Evolutionary conservation across 225 moss, liverwort and hornwort species (phyloP), one percentile per base, ranked within the genome.

Genomic region (Neckera pumila): DNA sequence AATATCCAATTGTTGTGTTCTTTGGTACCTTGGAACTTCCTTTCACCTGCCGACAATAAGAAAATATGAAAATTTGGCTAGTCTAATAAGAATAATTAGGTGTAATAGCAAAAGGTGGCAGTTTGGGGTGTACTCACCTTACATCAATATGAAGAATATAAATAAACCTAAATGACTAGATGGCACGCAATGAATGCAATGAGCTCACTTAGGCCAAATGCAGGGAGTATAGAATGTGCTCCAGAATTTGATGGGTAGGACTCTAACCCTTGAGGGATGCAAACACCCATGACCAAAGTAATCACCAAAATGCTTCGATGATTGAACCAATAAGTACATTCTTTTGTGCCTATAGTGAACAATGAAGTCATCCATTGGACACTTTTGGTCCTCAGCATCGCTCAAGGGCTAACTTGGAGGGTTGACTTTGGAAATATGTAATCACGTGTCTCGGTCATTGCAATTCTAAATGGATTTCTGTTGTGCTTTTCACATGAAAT

Each of bases 1-100:
- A 0, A 0, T 19, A 36, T 19, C 65, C 65, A 36, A 36, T 19
- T 11, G 31, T 1, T 4, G 2, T 1, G 0, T 65, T 65, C 19
- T 65, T 65, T 36, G 65, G 36, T 65, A 6, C 19, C 1, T 11
- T 36, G 11, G 19, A 65, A 36, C 36, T 11, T 36, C 19, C 10
- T 36, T 19, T 19, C 2, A 65, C 33, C 36, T 65, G 65, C 10
- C 65, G 18, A 65, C 34, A 59, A 23, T 16, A 18, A 65, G 4
- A 65, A 36, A 36, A 19, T 65, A 65, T 36, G 36, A 65, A 36
- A 65, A 19, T 16, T 36, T 11, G 19, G 36, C 5, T 5, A 65
- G 0, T 36, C 10, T 18, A 16, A 2, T 64, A 34, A 65, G 34
- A 34, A 5, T 34, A 36, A 19, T 0, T 20, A 36, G 3, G 3